Base-by-base conservation (phyloP, 495 filamentous ascomycete genomes). In the Aspergillus sparsus region DNA sequence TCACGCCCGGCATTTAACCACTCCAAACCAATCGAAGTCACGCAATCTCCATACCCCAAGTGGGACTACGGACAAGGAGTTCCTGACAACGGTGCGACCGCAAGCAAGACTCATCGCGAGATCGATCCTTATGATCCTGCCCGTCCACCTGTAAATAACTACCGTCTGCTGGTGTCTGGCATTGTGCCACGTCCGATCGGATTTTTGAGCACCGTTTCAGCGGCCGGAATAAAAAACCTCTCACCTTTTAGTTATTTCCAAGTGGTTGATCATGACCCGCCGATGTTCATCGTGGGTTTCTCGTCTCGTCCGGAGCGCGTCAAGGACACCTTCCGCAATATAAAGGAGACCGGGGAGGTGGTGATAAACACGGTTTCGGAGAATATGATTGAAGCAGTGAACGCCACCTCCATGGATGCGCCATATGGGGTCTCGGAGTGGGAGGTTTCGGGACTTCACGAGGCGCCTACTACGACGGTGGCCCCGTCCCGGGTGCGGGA, bases 211-310 rank as follows among this genome's bases (percentile, higher is more conserved):
- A 87, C 83, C 2, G 68, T 77, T 1, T 77, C 70, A n/a, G 71
- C 70, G 33, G 75, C 83, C 58, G 82, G 82, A 49, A 56, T 63
- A 68, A 77, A 79, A 37, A 97, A 97, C 72, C 82, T 96, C 1
- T 87, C 91, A 0, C 91, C 91, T 0, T 95, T 91, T 75, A 85
- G 81, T 60, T 96, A 92, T 75, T 90, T 90, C 71, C 82, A 89
- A 53, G 68, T 96, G 8, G 79, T 96, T 55, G 85, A 87, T 63
- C 89, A 92, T 67, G 92, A 96, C 71, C 92, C 92, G 3, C 92
- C 92, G 2, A 80, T 94, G 49, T 94, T 97, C 76, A 82, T 82
- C 27, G 71, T 96, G 7, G 90, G 92, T 3, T 89, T 90, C 68
- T 80, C 82, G 0, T 77, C 77, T 4, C 74, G 80, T 10, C 76